These are phyloP conservation scores for Sorghum bicolor DNA, from an alignment of 176 grass and related monocot genomes.

Conservation along the genomic window DNA sequence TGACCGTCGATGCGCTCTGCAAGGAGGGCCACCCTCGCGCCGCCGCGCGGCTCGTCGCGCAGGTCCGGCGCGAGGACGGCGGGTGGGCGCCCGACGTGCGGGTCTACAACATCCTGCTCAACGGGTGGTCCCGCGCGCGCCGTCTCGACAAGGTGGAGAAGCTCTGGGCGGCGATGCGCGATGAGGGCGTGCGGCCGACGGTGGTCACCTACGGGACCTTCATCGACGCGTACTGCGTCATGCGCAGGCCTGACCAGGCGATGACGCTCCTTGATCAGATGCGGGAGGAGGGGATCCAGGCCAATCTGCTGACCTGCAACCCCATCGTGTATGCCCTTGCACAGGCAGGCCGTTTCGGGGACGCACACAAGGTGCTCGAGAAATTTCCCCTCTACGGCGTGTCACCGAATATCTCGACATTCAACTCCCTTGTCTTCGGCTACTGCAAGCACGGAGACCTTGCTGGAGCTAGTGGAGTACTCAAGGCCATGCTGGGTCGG, in stretches of 20 bases:
- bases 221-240: constrained; percentile 60
- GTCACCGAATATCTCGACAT: constrained; percentile 65
- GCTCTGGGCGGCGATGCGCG: constrained; percentile 68
- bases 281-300: constrained; percentile 40
- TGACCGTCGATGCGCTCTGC: constrained; percentile 72
- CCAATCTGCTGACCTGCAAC: constrained; percentile 69
- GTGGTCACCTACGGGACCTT: constrained; percentile 77
- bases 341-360: constrained; percentile 54
- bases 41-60: constrained; percentile 46
- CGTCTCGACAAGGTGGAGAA: constrained; percentile 53
- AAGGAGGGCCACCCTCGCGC: constrained; percentile 61
- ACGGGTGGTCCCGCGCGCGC: constrained; percentile 65
- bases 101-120: constrained; percentile 70
- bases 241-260: constrained; percentile 67
- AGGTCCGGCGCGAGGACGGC: constrained; percentile 29
- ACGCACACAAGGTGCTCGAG: constrained; percentile 74
- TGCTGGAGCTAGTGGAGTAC: constrained; percentile 51
- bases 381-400: constrained; percentile 80
- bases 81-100: constrained; percentile 38
- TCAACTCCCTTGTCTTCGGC: constrained; percentile 72
- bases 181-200: constrained; percentile 48
- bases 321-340: constrained; percentile 63
- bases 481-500: constrained; percentile 64
- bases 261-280: constrained; percentile 57
- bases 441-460: constrained; percentile 70